These are phyloP conservation scores for Geoglossum glabrum DNA, from an alignment of 495 filamentous ascomycete genomes.

Conservation along the genomic window DNA sequence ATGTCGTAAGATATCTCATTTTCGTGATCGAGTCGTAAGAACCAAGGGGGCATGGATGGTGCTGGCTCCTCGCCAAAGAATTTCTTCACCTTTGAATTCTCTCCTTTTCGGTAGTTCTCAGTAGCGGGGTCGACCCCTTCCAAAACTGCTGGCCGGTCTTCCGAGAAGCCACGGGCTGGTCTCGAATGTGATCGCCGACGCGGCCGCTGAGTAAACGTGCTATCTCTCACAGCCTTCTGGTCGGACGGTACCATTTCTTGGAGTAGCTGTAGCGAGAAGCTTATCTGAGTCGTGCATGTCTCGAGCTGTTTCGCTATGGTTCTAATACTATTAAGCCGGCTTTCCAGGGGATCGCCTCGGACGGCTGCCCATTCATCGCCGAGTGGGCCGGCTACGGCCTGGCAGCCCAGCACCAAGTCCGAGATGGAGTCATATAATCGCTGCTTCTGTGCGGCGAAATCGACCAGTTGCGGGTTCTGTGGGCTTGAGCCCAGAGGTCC, in stretches of 20 bases:
- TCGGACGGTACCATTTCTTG: slow-evolving; percentile 50
- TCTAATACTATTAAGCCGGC: slow-evolving; percentile 59
- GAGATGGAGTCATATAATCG: slow-evolving; percentile 78
- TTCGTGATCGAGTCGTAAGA: slow-evolving; percentile 73
- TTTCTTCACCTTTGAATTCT: slow-evolving; percentile 64
- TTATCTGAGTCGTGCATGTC: slow-evolving; percentile 66
- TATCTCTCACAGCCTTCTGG: neutral
- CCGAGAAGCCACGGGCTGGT: slow-evolving; percentile 18
- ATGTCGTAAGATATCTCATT: slow-evolving; percentile 75
- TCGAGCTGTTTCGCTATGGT: slow-evolving; percentile 61
- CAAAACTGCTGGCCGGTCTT: slow-evolving; percentile 40
- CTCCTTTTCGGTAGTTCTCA: slow-evolving; percentile 37
- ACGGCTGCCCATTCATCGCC: slow-evolving; percentile 89
- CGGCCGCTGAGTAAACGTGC: slow-evolving; percentile 15
- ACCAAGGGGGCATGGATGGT: slow-evolving; percentile 52
- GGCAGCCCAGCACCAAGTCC: slow-evolving; percentile 70
- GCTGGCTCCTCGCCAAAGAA: slow-evolving; percentile 62
- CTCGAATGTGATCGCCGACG: slow-evolving; percentile 30
- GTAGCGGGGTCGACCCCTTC: slow-evolving; percentile 38
- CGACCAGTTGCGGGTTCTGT: slow-evolving; percentile 67
- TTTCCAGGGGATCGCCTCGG: slow-evolving; percentile 81
- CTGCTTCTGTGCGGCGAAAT: slow-evolving; percentile 82
- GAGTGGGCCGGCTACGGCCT: slow-evolving; percentile 69
- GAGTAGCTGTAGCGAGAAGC: slow-evolving; percentile 70
- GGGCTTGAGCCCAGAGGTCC: slow-evolving; percentile 49